Evolutionary conservation across 1,139 yeast genomes (phyloP).

Genomic region (Magnusiomyces magnusii): DNA sequence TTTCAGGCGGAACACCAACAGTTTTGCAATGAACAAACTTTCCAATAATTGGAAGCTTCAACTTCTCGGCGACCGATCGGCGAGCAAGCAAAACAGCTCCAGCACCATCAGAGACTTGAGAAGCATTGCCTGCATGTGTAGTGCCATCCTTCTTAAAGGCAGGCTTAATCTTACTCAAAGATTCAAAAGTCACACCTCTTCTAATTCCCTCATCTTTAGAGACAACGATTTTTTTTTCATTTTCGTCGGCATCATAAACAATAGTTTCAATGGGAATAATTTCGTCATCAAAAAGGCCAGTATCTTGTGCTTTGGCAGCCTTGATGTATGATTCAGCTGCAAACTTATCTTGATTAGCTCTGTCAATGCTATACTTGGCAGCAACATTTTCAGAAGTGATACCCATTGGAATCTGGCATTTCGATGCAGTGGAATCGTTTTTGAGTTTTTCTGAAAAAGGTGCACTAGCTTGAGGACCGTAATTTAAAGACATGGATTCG

Average conservation of each 20-base stretch:
- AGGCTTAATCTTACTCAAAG: slow-evolving; percentile 67
- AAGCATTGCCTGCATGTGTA: slow-evolving; percentile 94
- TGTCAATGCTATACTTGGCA: slow-evolving; percentile 35
- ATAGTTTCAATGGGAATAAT: slow-evolving; percentile 61
- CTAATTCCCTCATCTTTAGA: slow-evolving; percentile 89
- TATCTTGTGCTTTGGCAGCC: slow-evolving; percentile 65
- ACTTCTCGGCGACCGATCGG: slow-evolving; percentile 75
- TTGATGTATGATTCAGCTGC: slow-evolving; percentile 43
- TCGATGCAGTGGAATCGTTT: slow-evolving; percentile 44
- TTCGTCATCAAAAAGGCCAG: slow-evolving; percentile 77
- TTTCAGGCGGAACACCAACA: slow-evolving; percentile 93
- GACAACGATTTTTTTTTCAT: slow-evolving; percentile 41
- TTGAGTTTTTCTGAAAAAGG: slow-evolving; percentile 49
- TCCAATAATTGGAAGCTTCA: slow-evolving; percentile 60
- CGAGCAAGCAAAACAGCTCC: slow-evolving; percentile 82
- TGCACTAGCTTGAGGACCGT: slow-evolving; percentile 66
- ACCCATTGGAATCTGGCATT: slow-evolving; percentile 86
- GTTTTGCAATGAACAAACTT: slow-evolving; percentile 69
- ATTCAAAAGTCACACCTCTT: slow-evolving; percentile 70
- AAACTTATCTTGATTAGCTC: slow-evolving; percentile 39
- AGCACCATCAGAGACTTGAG: slow-evolving; percentile 94
- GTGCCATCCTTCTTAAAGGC: slow-evolving; percentile 81
- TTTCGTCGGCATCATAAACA: slow-evolving; percentile 35
- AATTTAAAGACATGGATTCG: slow-evolving; percentile 83
- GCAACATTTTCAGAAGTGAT: slow-evolving; percentile 78